Evolutionary conservation across 2,329 filamentous ascomycete genomes (phyloP), one percentile per base, ranked within the genome.

Genomic region (Xylaria sp.): DNA sequence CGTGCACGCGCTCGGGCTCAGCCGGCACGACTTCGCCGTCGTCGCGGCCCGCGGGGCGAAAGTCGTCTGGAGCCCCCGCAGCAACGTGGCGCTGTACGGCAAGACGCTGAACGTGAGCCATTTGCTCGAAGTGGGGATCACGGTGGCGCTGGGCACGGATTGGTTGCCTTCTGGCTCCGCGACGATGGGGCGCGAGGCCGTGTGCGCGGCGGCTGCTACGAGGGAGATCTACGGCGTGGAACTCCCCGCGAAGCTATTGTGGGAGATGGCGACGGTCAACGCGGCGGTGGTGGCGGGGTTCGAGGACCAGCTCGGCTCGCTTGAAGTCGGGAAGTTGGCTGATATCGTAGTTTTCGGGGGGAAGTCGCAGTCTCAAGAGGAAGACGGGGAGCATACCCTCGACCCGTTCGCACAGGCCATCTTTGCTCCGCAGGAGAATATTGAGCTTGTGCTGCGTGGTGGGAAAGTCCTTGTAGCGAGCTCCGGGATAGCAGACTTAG

Each of bases 261-360:
- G 77, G 77, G 70, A 78, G 50, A 78, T 85, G 63, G 83, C 80
- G 7, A 86, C 83, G 0, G 78, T 84, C 66, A 80, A 81, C n/a
- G 83, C 81, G 0, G 83, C 82, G 1, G 76, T 77, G 61, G 82
- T 82, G 0, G 76, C 80, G 0, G 79, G 81, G 9, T 77, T 84
- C 75, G 80, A 80, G 37, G 71, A 78, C 25, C 65, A 79, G 50
- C 74, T 84, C 20, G 84, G 84, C 1, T 81, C 79, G 9, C 77
- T 86, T 50, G 79, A 78, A 4, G 78, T 76, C 23, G 82, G 83
- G 0, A 83, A 82, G 66, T 70, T 78, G 37, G 84, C 83, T 1
- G 84, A 85, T 73, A 70, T 85, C 4, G 79, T 82, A 13, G 76
- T 85, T 1, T 83, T 84, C 62, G 79, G 80, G 60, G 77, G 54